phyloP scores from a whole-genome alignment of 805 yeast genomes.

The Nakazawaea ambrosiae region DNA sequence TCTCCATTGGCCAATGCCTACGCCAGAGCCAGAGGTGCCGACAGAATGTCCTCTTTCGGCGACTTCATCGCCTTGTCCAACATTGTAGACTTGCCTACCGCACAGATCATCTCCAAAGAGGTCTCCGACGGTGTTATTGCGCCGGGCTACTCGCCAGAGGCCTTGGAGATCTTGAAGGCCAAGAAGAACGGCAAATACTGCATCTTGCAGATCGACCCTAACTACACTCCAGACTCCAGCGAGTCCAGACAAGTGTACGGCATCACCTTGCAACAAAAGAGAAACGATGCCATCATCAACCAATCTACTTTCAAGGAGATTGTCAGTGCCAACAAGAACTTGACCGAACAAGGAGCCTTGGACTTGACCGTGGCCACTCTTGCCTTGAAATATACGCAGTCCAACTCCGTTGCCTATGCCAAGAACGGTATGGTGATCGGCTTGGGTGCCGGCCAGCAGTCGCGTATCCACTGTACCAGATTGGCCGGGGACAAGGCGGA shows the following conservation, averaged over 20 bases:
- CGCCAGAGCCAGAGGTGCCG: constrained; percentile 99
- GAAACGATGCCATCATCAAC: constrained; percentile 95
- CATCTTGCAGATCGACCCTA: constrained; percentile 92
- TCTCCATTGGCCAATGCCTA: constrained; percentile 97
- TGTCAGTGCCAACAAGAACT: constrained; percentile 76
- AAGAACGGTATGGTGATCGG: constrained; percentile 99
- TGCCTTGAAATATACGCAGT: constrained; percentile 95
- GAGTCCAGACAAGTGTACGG: constrained; percentile 98
- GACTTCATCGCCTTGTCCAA: constrained; percentile 97
- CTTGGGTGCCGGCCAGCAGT: constrained; percentile 99
- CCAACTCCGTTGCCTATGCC: constrained; percentile 97
- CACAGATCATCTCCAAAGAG: constrained; percentile 93
- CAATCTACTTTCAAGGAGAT: constrained; percentile 86
- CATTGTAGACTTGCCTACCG: constrained; percentile 94
- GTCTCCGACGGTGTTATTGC: constrained; percentile 99
- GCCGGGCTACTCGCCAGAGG: constrained; percentile 92
- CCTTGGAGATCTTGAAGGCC: constrained; percentile 78
- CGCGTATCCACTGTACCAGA: constrained; percentile 98
- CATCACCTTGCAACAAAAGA: constrained; percentile 89
- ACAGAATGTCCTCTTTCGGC: constrained; percentile 98
- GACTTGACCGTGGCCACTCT: constrained; percentile 97
- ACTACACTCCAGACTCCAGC: constrained; percentile 69
- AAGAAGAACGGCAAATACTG: constrained; percentile 98
- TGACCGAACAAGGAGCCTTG: constrained; percentile 86
- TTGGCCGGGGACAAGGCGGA: constrained; percentile 99